Evolutionary conservation across 1,139 yeast species (phyloP).

Genomic region (Kurtzmaniella quercitrusa): DNA sequence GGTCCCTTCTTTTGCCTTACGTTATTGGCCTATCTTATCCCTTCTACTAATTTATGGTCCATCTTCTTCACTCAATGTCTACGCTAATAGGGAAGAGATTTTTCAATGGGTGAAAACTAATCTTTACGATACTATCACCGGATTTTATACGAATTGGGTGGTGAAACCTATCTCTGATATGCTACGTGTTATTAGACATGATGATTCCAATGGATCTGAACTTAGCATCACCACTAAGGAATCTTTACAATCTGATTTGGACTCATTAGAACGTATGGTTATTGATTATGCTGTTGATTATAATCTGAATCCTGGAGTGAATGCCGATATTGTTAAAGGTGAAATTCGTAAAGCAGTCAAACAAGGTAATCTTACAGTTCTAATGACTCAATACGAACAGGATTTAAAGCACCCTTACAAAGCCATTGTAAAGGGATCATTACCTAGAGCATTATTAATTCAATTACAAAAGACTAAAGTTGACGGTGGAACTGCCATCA

Average conservation of each 20-base stretch:
- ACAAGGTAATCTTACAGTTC: conserved; percentile 72
- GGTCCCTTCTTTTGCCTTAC: conserved; percentile 46
- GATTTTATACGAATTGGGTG: conserved; percentile 81
- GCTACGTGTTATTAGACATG: conserved; percentile 76
- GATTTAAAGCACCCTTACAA: conserved; percentile 70
- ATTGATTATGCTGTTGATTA: conserved; percentile 61
- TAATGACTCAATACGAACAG: conserved; percentile 75
- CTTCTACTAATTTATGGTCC: conserved; percentile 48
- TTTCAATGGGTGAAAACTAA: conserved; percentile 53
- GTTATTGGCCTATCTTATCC: conserved; percentile 66
- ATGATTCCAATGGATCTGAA: conserved; percentile 49
- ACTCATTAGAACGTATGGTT: conserved; percentile 85
- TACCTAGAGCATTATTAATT: conserved; percentile 73
- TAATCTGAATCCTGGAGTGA: conserved; percentile 15
- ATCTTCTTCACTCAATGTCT: conserved; percentile 32
- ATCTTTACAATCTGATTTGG: conserved; percentile 71
- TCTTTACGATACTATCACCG: conserved; percentile 56
- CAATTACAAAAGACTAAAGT: conserved; percentile 94
- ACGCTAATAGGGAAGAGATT: conserved; percentile 51
- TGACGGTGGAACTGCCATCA: conserved; percentile 86
- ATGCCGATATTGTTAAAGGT: conserved; percentile 18
- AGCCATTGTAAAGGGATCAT: conserved; percentile 61
- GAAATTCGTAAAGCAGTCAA: conserved; percentile 42
- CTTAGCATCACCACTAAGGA: conserved; percentile 77
- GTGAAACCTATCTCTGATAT: conserved; percentile 73